Evolutionary conservation across 768 basidiomycete genomes (phyloP).

Genomic region (Termitomyces sp.): DNA sequence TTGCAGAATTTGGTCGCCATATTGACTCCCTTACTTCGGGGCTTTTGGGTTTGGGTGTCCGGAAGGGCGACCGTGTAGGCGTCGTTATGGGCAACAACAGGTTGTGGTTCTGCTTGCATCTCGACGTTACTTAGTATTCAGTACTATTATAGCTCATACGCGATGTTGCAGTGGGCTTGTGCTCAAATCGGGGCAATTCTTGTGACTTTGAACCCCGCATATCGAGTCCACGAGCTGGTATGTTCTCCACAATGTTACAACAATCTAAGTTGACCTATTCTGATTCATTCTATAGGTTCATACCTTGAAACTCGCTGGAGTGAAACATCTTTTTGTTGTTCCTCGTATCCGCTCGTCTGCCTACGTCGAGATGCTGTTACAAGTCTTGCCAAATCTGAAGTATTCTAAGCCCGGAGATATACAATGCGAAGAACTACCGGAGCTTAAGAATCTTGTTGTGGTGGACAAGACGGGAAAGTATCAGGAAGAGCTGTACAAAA

Average conservation of each 20-base stretch:
- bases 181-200: constrained; percentile 81
- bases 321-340: constrained; percentile 66
- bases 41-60: constrained; percentile 60
- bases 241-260: constrained; percentile 1
- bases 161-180: constrained; percentile 80
- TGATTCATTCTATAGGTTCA: constrained; percentile 35
- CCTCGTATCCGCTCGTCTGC: constrained; percentile 61
- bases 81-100: constrained; percentile 86
- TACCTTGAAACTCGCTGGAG: constrained; percentile 57
- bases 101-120: constrained; percentile 27
- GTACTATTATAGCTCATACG: constrained; percentile 53
- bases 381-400: constrained; percentile 52
- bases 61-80: constrained; percentile 71
- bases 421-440: constrained; percentile 52
- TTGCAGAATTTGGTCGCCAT: constrained; percentile 60
- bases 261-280: too few relatives aligned
- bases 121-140: not conserved
- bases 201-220: constrained; percentile 81
- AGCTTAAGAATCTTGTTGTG: constrained; percentile 57
- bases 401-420: constrained; percentile 47
- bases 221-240: constrained; percentile 68
- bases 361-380: constrained; percentile 56
- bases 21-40: constrained; percentile 68
- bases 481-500: constrained; percentile 29
- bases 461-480: constrained; percentile 52